Base-by-base conservation (phyloP, 129 eudicot genomes). In the Silybum marianum region DNA sequence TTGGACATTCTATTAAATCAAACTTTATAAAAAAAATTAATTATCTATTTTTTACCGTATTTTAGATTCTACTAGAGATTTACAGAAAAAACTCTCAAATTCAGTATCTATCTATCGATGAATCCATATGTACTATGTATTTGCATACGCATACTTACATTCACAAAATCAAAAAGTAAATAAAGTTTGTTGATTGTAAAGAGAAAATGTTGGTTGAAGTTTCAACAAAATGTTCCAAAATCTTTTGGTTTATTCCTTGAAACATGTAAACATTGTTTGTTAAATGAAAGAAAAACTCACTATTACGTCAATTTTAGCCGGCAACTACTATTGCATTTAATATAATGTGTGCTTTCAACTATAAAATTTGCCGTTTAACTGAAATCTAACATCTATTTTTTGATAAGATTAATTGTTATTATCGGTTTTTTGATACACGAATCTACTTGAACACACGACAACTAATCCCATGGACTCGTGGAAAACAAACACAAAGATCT, bases 201-300 rank as follows among this genome's bases (percentile, higher is more conserved):
- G 63, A 19, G 1, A 48, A 48, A 51, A 51, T 4, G 63, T 51
- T 16, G 62, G 62, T 48, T 48, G 7, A 14, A 48, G 62, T 48
- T 48, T 13, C 24, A 28, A 32, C 32, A 60, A 60, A 76, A 76
- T 30, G 21, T 62, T 58, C n/a, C 2, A 76, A 76, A 60, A 30
- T 34, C 0, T 34, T 76, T 19, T 28, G 22, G 21, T 62, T n/a
- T 76, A 34, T 76, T 30, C 30, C n/a, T n/a, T 34, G 12, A 34
- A 62, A 62, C 58, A 76, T 60, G 12, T n/a, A 76, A 34, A 34
- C 34, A 4, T 60, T 58, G 32, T 76, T 76, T 9, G 79, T 9
- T 76, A 16, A 71, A 34, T 11, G 28, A 74, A 25, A 74, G 24
- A 18, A 26, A 48, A 74, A 23, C 78, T 42, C 25, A 73, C 22